Evolutionary conservation across 169 alveolate genomes (phyloP).

Genomic region (Plasmodium chabaudi): DNA sequence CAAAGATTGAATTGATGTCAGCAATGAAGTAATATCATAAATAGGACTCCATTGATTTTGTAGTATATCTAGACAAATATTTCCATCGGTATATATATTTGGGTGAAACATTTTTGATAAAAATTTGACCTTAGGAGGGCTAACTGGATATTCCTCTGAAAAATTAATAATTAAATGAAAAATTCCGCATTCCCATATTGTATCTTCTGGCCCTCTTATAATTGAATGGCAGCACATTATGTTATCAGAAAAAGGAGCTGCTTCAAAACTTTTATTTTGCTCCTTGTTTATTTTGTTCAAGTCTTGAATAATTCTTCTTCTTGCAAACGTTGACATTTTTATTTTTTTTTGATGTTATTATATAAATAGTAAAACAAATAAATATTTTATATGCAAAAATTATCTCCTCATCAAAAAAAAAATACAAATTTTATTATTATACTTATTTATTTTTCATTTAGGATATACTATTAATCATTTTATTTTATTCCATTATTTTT

Average conservation of each 20-base stretch:
- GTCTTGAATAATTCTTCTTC: conserved; percentile 93
- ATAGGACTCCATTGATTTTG: conserved; percentile 97
- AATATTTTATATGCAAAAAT: no score
- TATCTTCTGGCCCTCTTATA: conserved; percentile 96
- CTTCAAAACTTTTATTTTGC: conserved; percentile 91
- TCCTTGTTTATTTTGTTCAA: conserved; percentile 91
- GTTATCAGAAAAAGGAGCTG: conserved; percentile 93
- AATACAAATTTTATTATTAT: no score
- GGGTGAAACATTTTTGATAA: conserved; percentile 92
- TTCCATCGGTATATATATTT: conserved; percentile 93
- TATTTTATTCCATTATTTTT: neutral
- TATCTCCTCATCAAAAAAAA: no score
- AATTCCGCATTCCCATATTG: conserved; percentile 97
- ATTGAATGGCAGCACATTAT: conserved; percentile 96
- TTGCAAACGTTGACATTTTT: conserved; percentile 86
- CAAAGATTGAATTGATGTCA: conserved; percentile 94
- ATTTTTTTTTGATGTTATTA: neutral
- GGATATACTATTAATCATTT: no score
- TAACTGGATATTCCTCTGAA: conserved; percentile 93
- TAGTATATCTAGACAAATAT: conserved; percentile 91
- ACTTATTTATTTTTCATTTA: no score
- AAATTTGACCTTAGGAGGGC: conserved; percentile 92
- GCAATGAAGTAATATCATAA: conserved; percentile 94
- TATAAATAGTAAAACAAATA: no score
- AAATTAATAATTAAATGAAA: conserved; percentile 92